These are phyloP conservation scores for Pharnaceum exiguum DNA, from an alignment of 148 eudicot genomes.

Conservation along the genomic window DNA sequence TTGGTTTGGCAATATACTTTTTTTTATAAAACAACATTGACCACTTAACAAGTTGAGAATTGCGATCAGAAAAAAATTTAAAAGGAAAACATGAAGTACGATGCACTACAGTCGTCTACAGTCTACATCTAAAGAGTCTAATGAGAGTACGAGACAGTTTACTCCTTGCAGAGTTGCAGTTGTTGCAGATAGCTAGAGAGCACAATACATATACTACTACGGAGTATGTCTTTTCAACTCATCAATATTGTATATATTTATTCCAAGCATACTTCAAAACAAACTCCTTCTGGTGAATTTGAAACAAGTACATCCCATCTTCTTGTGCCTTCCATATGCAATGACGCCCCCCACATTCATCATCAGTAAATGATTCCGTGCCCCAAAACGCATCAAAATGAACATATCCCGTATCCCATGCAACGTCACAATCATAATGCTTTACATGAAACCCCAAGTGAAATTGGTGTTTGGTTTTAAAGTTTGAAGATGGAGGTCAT, in stretches of 20 bases:
- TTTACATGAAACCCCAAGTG: neutral
- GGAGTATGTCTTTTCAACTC: neutral
- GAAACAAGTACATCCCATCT: slow-evolving; percentile 14
- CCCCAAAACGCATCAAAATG: slow-evolving; percentile 14
- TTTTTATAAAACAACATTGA: too few species aligned
- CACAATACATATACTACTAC: too few species aligned
- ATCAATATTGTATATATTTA: too few species aligned
- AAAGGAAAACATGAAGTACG: too few species aligned
- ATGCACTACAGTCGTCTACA: too few species aligned
- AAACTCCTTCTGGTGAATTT: neutral
- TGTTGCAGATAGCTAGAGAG: too few species aligned
- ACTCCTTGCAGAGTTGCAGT: too few species aligned
- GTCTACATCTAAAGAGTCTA: too few species aligned
- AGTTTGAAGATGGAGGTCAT: neutral
- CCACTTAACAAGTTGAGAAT: too few species aligned
- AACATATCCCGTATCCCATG: slow-evolving; percentile 3
- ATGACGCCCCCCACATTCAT: slow-evolving; percentile 27
- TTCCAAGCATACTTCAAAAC: slow-evolving; percentile 5
- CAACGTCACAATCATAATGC: neutral
- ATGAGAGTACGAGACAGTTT: too few species aligned
- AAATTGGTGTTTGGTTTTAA: slow-evolving; percentile 12
- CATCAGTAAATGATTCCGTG: neutral
- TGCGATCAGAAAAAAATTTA: too few species aligned
- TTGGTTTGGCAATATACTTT: too few species aligned
- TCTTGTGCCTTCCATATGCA: slow-evolving; percentile 21